Conservation (phyloP, 75 land plant species). For the Selaginella tamariscina region DNA sequence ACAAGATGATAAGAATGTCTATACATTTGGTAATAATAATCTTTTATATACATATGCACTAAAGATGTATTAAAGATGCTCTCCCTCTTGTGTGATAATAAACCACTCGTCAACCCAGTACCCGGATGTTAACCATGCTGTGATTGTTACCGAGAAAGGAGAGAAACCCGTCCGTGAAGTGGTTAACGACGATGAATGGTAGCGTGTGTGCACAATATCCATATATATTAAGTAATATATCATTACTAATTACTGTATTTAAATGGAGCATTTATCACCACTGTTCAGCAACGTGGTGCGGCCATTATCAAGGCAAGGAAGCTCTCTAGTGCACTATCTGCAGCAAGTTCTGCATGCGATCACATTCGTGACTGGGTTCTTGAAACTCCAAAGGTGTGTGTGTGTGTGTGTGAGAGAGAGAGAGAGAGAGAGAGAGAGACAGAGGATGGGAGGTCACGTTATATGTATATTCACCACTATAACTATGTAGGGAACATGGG, state of each 20-base stretch:
- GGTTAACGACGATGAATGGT: slow-evolving; percentile 60
- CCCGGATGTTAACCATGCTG: slow-evolving; percentile 76
- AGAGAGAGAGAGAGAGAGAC: too few relatives aligned
- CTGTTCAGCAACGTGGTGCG: slow-evolving; percentile 87
- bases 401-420: too few relatives aligned
- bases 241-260: too few relatives aligned
- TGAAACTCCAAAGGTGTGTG: slow-evolving; percentile 89
- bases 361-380: slow-evolving; percentile 93
- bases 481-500: slow-evolving; percentile 93
- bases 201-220: too few relatives aligned
- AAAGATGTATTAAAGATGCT: too few relatives aligned
- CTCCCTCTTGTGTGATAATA: too few relatives aligned
- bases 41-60: too few relatives aligned
- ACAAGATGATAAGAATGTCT: too few relatives aligned
- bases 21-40: too few relatives aligned
- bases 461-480: too few relatives aligned
- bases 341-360: slow-evolving; percentile 94
- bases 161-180: slow-evolving; percentile 41
- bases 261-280: slow-evolving; percentile 59
- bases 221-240: too few relatives aligned
- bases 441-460: too few relatives aligned
- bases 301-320: slow-evolving; percentile 84
- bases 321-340: slow-evolving; percentile 87
- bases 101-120: slow-evolving; percentile 78
- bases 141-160: slow-evolving; percentile 31